Evolutionary conservation across 371 early-diverging fungal genomes (phyloP).

Genomic region (Mucor mucedo): DNA sequence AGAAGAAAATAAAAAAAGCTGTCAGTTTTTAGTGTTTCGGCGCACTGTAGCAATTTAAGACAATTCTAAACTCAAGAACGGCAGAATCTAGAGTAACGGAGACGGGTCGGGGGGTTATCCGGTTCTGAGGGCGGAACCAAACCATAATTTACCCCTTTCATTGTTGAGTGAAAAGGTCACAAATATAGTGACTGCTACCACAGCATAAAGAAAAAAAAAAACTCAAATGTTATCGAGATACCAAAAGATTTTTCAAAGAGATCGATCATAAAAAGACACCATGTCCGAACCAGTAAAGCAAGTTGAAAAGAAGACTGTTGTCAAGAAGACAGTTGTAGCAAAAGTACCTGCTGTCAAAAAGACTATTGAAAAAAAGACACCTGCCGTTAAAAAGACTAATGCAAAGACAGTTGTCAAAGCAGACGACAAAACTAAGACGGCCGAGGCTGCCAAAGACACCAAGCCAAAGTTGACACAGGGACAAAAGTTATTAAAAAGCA

Average conservation of each 20-base stretch:
- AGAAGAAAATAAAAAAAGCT: too few species aligned
- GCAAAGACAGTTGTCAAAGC: neutral
- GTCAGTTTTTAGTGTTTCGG: too few species aligned
- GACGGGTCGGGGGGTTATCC: too few species aligned
- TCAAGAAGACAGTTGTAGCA: neutral
- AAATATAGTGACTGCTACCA: neutral
- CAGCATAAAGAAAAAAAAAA: slow-evolving; percentile 1
- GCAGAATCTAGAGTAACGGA: too few species aligned
- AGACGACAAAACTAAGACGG: neutral
- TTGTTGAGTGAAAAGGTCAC: too few species aligned
- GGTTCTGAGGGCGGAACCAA: too few species aligned
- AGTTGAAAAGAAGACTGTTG: slow-evolving; percentile 1
- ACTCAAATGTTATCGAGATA: neutral
- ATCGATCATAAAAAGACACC: slow-evolving; percentile 1
- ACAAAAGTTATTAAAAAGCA: slow-evolving; percentile 33
- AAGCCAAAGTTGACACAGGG: slow-evolving; percentile 32
- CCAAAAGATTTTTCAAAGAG: neutral
- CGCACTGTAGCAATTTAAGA: too few species aligned
- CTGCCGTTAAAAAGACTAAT: neutral
- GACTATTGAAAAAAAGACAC: neutral
- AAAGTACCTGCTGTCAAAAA: neutral
- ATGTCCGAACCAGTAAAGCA: slow-evolving; percentile 5
- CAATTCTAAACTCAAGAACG: too few species aligned
- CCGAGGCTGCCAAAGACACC: neutral
- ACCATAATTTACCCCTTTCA: too few species aligned